Percentiles rank a stretch among this genome's conserved stretches.
Evolutionary conservation across 768 basidiomycete species (phyloP).

Genomic region (Mycena alexandri): DNA sequence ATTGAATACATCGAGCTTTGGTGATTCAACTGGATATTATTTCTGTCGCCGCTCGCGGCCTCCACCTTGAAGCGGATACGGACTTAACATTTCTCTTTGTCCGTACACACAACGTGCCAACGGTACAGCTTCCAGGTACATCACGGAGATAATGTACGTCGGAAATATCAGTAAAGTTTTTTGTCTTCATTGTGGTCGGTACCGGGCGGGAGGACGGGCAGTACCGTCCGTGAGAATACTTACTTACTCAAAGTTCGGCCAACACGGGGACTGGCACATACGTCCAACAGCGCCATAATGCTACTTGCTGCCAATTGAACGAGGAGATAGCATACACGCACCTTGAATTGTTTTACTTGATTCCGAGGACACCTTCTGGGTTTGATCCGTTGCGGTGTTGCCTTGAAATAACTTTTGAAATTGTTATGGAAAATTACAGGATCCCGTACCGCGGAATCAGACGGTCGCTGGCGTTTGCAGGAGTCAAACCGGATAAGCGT

Average conservation of each 20-base stretch:
- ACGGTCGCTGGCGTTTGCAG: conserved; percentile 21
- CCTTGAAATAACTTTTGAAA: not conserved
- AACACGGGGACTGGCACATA: not conserved
- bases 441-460: conserved; percentile 1
- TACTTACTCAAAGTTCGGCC: not conserved
- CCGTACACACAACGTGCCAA: not conserved
- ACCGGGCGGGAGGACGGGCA: too few relatives aligned
- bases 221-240: not conserved
- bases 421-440: too few relatives aligned
- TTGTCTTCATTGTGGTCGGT: not conserved
- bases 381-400: conserved; percentile 14
- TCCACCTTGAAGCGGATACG: conserved; percentile 21
- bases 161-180: conserved; percentile 14
- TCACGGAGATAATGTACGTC: not conserved
- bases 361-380: not conserved
- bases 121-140: conserved; percentile 26
- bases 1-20: conserved; percentile 26
- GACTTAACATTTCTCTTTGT: conserved; percentile 10
- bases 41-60: too few relatives aligned
- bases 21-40: conserved; percentile 11
- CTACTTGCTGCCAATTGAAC: not conserved
- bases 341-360: not conserved
- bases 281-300: not conserved
- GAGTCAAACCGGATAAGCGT: conserved; percentile 5
- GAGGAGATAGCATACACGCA: not conserved